Conservation (phyloP, 495 filamentous ascomycete genomes). For the Staphylotrichum longicolle region DNA sequence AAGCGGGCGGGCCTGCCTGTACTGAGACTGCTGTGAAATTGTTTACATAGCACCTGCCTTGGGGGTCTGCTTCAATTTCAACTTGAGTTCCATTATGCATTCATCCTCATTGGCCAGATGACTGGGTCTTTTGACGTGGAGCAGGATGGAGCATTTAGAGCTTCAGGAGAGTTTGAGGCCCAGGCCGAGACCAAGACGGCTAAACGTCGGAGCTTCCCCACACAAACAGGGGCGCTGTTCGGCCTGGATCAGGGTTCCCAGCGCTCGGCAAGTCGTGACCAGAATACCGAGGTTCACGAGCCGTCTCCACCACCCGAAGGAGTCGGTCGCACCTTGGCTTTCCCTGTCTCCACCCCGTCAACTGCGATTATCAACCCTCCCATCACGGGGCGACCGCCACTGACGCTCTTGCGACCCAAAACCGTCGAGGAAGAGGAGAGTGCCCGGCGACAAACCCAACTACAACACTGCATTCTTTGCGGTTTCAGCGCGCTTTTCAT, state of each 20-base stretch:
- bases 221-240: neutral
- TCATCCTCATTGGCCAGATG: too few species aligned
- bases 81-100: too few species aligned
- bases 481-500: neutral
- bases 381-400: slow-evolving; percentile 12
- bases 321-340: neutral
- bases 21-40: too few species aligned
- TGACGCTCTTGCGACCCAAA: slow-evolving; percentile 3
- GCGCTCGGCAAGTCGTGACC: slow-evolving; percentile 20
- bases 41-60: too few species aligned
- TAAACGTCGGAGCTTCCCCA: slow-evolving; percentile 13
- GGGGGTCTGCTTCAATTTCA: too few species aligned
- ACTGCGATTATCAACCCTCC: slow-evolving; percentile 10
- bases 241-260: slow-evolving; percentile 5
- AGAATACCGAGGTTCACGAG: slow-evolving; percentile 29
- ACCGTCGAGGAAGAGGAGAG: neutral
- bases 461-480: too few species aligned
- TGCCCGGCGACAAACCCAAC: too few species aligned
- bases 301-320: slow-evolving; percentile 15
- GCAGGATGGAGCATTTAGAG: neutral
- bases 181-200: neutral
- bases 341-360: slow-evolving; percentile 10
- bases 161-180: slow-evolving; percentile 7
- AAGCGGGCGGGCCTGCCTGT: too few species aligned
- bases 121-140: too few species aligned